Evolutionary conservation across 2,329 filamentous ascomycete species (phyloP).

Genomic region (Ascochyta rabiei): DNA sequence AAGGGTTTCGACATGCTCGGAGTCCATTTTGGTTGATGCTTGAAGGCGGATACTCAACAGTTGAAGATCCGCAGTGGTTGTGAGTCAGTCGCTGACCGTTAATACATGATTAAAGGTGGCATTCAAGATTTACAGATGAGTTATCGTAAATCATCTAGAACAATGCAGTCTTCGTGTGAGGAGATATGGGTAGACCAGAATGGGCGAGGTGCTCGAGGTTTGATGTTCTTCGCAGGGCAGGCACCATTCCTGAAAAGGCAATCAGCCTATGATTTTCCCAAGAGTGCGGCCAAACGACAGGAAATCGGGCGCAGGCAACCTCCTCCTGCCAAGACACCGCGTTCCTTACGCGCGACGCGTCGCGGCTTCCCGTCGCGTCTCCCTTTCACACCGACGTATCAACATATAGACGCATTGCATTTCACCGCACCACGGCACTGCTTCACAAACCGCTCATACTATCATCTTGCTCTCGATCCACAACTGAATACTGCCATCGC

Average conservation of each 20-base stretch:
- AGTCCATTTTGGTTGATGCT: constrained; percentile 26
- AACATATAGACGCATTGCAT: background rate
- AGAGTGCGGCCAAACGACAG: constrained; percentile 18
- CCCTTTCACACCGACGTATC: background rate
- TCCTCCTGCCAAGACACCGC: constrained; percentile 23
- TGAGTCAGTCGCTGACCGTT: background rate
- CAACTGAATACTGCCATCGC: background rate
- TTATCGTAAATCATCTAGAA: background rate
- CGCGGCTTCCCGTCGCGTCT: constrained; percentile 18
- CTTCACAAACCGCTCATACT: background rate
- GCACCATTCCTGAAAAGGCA: constrained; percentile 26
- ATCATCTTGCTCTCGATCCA: background rate
- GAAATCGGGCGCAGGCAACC: constrained; percentile 6
- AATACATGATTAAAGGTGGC: background rate
- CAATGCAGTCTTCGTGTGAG: background rate
- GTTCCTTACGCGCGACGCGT: constrained; percentile 36
- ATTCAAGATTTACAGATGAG: background rate
- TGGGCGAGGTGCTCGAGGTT: background rate
- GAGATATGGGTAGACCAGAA: background rate
- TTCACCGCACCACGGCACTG: background rate
- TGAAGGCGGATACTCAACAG: background rate
- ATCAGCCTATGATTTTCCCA: constrained; percentile 18
- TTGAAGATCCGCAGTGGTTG: background rate
- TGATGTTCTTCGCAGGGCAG: constrained; percentile 8
- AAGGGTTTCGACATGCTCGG: constrained; percentile 35